Evolutionary conservation across 331 rosid species (phyloP).

Genomic region (Rhamnella rubrinervis): DNA sequence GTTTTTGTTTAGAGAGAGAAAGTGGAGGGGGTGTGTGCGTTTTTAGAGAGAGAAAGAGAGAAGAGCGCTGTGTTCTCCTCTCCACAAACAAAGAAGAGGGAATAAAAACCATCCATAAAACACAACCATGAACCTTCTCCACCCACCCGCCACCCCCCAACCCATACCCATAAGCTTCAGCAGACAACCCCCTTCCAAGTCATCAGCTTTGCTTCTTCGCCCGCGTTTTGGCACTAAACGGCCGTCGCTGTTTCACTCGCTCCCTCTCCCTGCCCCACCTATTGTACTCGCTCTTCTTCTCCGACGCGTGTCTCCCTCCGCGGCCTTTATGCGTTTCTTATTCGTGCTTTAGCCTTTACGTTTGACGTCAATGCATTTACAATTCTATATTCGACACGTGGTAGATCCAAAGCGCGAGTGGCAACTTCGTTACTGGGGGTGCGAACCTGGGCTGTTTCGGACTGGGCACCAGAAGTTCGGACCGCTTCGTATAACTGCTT

Average conservation of each 20-base stretch:
- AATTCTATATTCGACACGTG: slow-evolving; percentile 13
- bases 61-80: slow-evolving; percentile 65
- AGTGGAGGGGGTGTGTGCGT: neutral
- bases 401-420: slow-evolving; percentile 5
- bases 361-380: neutral
- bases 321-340: slow-evolving; percentile 3
- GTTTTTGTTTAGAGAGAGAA: slow-evolving; percentile 22
- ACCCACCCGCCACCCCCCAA: neutral
- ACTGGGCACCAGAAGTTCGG: slow-evolving; percentile 36
- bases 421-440: rapidly evolving
- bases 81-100: slow-evolving; percentile 82
- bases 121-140: neutral
- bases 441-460: neutral
- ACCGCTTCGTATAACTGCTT: slow-evolving; percentile 37
- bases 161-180: neutral
- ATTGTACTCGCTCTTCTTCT: neutral
- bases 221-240: slow-evolving; percentile 31
- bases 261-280: neutral
- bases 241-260: slow-evolving; percentile 23
- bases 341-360: neutral
- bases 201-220: slow-evolving; percentile 25
- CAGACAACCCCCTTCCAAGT: neutral
- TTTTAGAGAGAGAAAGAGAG: slow-evolving; percentile 17
- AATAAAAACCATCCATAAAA: slow-evolving; percentile 69
- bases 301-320: neutral